phyloP scores from a whole-genome alignment of 1,284 basidiomycete genomes.

The Agaricales sp. region DNA sequence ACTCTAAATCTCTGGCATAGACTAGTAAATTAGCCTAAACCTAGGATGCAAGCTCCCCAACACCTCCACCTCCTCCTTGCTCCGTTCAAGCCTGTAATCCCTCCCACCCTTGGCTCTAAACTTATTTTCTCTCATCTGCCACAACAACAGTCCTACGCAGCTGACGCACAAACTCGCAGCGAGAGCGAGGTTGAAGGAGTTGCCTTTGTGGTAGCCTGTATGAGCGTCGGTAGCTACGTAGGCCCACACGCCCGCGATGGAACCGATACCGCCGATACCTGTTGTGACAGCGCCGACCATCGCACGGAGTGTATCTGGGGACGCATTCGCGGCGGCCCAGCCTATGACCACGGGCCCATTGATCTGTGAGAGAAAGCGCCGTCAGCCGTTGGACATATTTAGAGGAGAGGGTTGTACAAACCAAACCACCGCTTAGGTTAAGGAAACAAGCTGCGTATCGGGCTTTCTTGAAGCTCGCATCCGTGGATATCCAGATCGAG shows the following conservation, averaged over 20 bases:
- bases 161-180: not conserved
- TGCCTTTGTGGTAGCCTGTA: constrained; percentile 9
- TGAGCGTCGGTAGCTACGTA: constrained; percentile 8
- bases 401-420: not conserved
- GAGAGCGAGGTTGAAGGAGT: constrained; percentile 10
- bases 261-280: constrained; percentile 5
- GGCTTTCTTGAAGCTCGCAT: not conserved
- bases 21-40: not conserved
- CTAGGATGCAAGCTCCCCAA: not conserved
- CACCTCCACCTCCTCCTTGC: not conserved
- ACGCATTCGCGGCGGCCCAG: constrained; percentile 1
- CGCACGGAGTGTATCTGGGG: constrained; percentile 1
- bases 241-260: constrained; percentile 8
- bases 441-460: constrained; percentile 3
- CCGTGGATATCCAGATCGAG: constrained; percentile 1
- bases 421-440: not conserved
- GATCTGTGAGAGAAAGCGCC: not conserved
- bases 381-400: not conserved
- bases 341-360: constrained; percentile 1
- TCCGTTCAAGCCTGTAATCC: constrained; percentile 9
- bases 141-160: constrained; percentile 3
- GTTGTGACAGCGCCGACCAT: constrained; percentile 2
- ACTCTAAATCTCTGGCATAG: no score
- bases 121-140: constrained; percentile 8
- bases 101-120: constrained; percentile 7